phyloP scores from a whole-genome alignment of 345 rosid species.

The Xanthoceras sorbifolium region DNA sequence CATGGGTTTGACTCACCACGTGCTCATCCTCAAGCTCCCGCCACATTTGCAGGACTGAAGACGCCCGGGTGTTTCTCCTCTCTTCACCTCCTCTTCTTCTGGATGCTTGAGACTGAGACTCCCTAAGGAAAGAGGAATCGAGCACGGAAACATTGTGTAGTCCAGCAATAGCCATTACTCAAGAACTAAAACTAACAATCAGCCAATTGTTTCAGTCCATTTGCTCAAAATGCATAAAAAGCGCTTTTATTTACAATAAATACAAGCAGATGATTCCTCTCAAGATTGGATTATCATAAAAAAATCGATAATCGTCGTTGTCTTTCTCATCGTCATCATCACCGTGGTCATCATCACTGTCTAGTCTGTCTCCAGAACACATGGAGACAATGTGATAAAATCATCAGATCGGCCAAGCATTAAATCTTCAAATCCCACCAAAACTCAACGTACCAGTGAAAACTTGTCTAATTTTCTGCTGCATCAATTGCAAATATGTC shows the following conservation, averaged over 20 bases:
- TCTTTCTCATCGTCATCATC: slow-evolving; percentile 28
- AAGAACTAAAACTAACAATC: slow-evolving; percentile 20
- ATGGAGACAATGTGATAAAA: slow-evolving; percentile 9
- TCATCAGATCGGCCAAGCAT: slow-evolving; percentile 1
- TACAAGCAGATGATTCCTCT: slow-evolving; percentile 34
- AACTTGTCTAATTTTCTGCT: slow-evolving; percentile 21
- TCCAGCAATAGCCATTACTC: slow-evolving; percentile 80
- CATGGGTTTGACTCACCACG: slow-evolving; percentile 60
- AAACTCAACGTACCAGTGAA: slow-evolving; percentile 11
- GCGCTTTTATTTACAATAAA: slow-evolving; percentile 37
- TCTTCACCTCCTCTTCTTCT: slow-evolving; percentile 58
- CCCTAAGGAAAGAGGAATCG: slow-evolving; percentile 71
- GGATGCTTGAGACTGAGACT: slow-evolving; percentile 56
- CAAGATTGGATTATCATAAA: slow-evolving; percentile 32
- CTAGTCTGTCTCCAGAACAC: slow-evolving; percentile 31
- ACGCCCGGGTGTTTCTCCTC: slow-evolving; percentile 65
- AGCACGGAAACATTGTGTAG: slow-evolving; percentile 75
- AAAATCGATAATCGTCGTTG: slow-evolving; percentile 16
- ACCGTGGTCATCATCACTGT: slow-evolving; percentile 23
- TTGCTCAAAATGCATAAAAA: slow-evolving; percentile 37
- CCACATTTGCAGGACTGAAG: slow-evolving; percentile 82
- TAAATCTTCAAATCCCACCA: slow-evolving; percentile 26
- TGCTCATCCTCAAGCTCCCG: slow-evolving; percentile 91
- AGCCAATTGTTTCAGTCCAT: slow-evolving; percentile 41
- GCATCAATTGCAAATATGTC: slow-evolving; percentile 22